Evolutionary conservation across 768 basidiomycete genomes (phyloP).

Genomic region (Royoungia palumana): DNA sequence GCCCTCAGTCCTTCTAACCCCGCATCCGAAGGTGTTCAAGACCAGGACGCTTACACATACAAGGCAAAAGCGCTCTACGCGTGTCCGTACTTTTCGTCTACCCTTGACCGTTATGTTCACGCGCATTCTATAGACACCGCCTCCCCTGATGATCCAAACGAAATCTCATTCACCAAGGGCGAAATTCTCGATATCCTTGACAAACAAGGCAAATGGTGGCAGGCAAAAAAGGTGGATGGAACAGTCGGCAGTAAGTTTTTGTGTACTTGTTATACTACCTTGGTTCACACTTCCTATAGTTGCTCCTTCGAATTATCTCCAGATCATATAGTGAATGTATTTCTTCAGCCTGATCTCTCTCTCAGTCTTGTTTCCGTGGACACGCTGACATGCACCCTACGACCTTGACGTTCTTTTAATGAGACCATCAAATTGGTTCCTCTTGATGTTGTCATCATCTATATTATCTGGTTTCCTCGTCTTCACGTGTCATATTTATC

Average conservation of each 20-base stretch:
- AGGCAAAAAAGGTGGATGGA: slow-evolving; percentile 77
- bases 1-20: slow-evolving; percentile 22
- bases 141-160: slow-evolving; percentile 93
- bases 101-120: slow-evolving; percentile 20
- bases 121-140: slow-evolving; percentile 65
- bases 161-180: slow-evolving; percentile 90
- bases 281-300: slow-evolving; percentile 41
- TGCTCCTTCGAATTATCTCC: slow-evolving; percentile 83
- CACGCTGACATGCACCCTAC: slow-evolving; percentile 23
- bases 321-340: slow-evolving; percentile 55
- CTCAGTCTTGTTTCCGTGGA: slow-evolving; percentile 19
- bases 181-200: slow-evolving; percentile 91
- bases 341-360: neutral
- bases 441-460: slow-evolving; percentile 25
- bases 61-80: slow-evolving; percentile 88
- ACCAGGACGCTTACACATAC: slow-evolving; percentile 53
- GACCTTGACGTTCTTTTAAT: slow-evolving; percentile 34
- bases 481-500: slow-evolving; percentile 26
- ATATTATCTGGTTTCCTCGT: slow-evolving; percentile 29
- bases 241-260: slow-evolving; percentile 65
- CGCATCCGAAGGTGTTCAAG: slow-evolving; percentile 28
- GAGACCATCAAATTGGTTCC: slow-evolving; percentile 15
- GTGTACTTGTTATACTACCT: neutral
- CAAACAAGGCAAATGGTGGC: slow-evolving; percentile 94
- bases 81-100: slow-evolving; percentile 50